A percentile compares a stretch with the other conserved stretches of the same genome.
These are phyloP conservation scores for Diplocarpon rosae DNA, from an alignment of 2,329 filamentous ascomycete genomes.

Conservation along the genomic window DNA sequence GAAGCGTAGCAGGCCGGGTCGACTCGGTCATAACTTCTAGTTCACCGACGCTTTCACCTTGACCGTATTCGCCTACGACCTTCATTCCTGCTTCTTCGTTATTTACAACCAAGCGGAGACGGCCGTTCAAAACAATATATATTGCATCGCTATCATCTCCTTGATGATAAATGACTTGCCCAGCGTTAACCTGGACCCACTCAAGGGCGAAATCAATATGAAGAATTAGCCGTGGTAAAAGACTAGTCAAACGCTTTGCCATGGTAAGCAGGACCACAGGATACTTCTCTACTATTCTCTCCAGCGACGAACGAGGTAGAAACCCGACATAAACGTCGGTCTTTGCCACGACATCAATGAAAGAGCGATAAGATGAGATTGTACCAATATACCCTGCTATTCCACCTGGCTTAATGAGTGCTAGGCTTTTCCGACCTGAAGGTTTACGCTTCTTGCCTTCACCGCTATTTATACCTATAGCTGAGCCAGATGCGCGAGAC, in stretches of 20 bases:
- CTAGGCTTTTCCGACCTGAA: conserved; percentile 59
- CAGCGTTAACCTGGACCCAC: conserved; percentile 94
- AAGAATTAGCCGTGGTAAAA: conserved; percentile 78
- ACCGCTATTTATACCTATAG: conserved; percentile 15
- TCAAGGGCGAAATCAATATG: conserved; percentile 98
- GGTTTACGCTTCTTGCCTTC: conserved; percentile 33
- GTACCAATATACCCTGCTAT: conserved; percentile 91
- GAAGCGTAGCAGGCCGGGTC: conserved; percentile 76
- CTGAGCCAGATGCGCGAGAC: conserved; percentile 22
- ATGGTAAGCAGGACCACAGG: conserved; percentile 89
- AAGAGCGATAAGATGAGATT: conserved; percentile 88
- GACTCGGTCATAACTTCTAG: conserved; percentile 95
- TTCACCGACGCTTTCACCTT: conserved; percentile 95
- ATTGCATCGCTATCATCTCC: conserved; percentile 96
- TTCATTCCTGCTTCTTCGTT: conserved; percentile 70
- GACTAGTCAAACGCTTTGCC: conserved; percentile 84
- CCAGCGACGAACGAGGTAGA: conserved; percentile 70
- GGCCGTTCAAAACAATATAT: conserved; percentile 92
- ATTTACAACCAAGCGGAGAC: conserved; percentile 75
- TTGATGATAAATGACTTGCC: conserved; percentile 89
- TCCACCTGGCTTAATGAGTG: conserved; percentile 87
- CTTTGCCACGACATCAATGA: conserved; percentile 93
- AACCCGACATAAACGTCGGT: conserved; percentile 98
- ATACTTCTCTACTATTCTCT: conserved; percentile 85
- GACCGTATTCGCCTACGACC: conserved; percentile 84